Evolutionary conservation across 805 yeast genomes (phyloP).

Genomic region (Spathaspora sp.): DNA sequence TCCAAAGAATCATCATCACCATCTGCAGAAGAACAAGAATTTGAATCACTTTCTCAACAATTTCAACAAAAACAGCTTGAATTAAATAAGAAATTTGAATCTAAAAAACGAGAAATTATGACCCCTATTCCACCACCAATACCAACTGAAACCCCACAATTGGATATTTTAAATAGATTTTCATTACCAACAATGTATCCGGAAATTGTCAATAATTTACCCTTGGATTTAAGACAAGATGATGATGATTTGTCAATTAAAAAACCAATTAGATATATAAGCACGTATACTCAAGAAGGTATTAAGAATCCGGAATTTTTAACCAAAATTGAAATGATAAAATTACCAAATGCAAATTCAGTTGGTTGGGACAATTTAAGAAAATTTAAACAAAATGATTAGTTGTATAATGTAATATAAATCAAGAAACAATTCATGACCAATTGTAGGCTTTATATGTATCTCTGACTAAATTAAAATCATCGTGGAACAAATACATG

Average conservation of each 20-base stretch:
- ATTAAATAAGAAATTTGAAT: conserved; percentile 9
- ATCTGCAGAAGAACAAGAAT: background rate
- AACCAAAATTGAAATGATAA: conserved; percentile 35
- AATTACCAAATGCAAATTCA: conserved; percentile 40
- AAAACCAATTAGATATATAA: conserved; percentile 31
- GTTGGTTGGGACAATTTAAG: conserved; percentile 43
- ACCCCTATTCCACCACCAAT: conserved; percentile 16
- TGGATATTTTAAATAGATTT: conserved; percentile 24
- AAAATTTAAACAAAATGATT: conserved; percentile 20
- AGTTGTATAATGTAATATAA: no score
- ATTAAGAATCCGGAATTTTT: conserved; percentile 27
- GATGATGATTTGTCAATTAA: conserved; percentile 19
- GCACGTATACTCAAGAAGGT: conserved; percentile 24
- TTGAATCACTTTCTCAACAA: conserved; percentile 4
- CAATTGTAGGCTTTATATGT: background rate
- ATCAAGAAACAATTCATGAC: background rate
- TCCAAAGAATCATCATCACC: background rate
- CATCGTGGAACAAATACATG: no score
- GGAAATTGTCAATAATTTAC: conserved; percentile 30
- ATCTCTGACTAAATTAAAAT: background rate
- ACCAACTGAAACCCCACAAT: conserved; percentile 16
- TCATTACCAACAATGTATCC: conserved; percentile 29
- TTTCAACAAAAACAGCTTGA: conserved; percentile 12
- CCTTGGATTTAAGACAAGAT: conserved; percentile 25
- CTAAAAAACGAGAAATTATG: conserved; percentile 8